A percentile compares a stretch with the other conserved stretches of the same genome.
These are phyloP conservation scores for Macrophomina tecta DNA, from an alignment of 2,329 filamentous ascomycete species.

Conservation along the genomic window DNA sequence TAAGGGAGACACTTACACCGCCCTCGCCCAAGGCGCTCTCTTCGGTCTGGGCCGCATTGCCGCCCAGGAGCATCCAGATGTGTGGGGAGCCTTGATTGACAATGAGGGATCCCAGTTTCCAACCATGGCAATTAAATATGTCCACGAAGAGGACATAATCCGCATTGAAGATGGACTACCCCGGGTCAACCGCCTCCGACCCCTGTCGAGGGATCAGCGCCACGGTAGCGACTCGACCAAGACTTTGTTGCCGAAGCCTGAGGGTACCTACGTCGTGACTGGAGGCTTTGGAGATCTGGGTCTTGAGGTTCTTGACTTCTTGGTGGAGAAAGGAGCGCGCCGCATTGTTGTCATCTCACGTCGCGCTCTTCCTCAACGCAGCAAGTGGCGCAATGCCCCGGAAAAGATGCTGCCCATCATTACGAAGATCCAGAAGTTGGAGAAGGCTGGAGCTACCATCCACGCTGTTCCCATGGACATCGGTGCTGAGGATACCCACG, in stretches of 20 bases:
- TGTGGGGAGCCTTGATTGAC: constrained; percentile 49
- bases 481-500: constrained; percentile 32
- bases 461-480: constrained; percentile 47
- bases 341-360: constrained; percentile 51
- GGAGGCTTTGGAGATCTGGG: constrained; percentile 51
- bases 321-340: constrained; percentile 50
- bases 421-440: constrained; percentile 32
- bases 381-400: constrained; percentile 36
- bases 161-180: constrained; percentile 48
- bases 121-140: constrained; percentile 46
- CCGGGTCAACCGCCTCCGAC: constrained; percentile 41
- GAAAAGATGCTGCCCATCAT: constrained; percentile 30
- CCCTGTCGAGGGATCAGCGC: constrained; percentile 33
- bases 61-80: constrained; percentile 47
- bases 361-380: constrained; percentile 44
- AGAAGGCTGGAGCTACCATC: constrained; percentile 38
- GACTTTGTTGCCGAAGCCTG: constrained; percentile 34
- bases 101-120: constrained; percentile 42
- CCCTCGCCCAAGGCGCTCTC: constrained; percentile 45
- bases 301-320: constrained; percentile 44
- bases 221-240: constrained; percentile 20
- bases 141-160: constrained; percentile 46
- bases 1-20: constrained; percentile 36
- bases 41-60: constrained; percentile 48
- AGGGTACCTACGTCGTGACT: constrained; percentile 54